Evolutionary conservation across 257 asterid species (phyloP).

Genomic region (Solanum ossicruentum): DNA sequence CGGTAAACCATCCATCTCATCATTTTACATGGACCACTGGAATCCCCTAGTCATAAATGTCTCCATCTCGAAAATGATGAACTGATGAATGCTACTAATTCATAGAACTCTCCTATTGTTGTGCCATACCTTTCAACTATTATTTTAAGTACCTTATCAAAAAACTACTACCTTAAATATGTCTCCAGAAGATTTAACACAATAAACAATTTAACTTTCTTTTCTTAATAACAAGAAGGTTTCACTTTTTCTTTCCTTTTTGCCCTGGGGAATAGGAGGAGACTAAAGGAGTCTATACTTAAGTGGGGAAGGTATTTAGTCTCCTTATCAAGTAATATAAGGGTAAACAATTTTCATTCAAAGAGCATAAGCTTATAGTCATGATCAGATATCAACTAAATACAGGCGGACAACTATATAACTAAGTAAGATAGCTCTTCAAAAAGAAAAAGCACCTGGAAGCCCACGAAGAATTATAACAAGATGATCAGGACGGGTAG

Average conservation of each 20-base stretch:
- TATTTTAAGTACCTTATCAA: not conserved
- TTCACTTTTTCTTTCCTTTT: not conserved
- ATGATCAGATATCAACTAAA: not conserved
- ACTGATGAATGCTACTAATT: not conserved
- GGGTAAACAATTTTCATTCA: not conserved
- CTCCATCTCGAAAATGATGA: not conserved
- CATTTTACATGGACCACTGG: not conserved
- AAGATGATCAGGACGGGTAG: slow-evolving; percentile 80
- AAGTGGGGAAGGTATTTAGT: not conserved
- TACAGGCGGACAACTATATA: not conserved
- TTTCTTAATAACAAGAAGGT: not conserved
- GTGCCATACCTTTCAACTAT: not conserved
- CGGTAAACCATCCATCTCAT: not conserved
- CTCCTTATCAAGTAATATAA: not conserved
- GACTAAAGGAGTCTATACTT: not conserved
- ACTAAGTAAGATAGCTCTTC: not conserved
- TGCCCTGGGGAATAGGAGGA: not conserved
- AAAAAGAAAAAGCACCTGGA: slow-evolving; percentile 44
- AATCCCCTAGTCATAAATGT: not conserved
- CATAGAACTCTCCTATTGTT: not conserved
- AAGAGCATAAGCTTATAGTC: not conserved
- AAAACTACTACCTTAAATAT: not conserved
- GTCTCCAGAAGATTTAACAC: not conserved
- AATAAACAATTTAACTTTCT: not conserved
- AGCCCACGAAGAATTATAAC: slow-evolving; percentile 88